Evolutionary conservation across 306 rosid species (phyloP), one percentile per base, ranked within the genome.

Genomic region (Pyrus betulifolia): DNA sequence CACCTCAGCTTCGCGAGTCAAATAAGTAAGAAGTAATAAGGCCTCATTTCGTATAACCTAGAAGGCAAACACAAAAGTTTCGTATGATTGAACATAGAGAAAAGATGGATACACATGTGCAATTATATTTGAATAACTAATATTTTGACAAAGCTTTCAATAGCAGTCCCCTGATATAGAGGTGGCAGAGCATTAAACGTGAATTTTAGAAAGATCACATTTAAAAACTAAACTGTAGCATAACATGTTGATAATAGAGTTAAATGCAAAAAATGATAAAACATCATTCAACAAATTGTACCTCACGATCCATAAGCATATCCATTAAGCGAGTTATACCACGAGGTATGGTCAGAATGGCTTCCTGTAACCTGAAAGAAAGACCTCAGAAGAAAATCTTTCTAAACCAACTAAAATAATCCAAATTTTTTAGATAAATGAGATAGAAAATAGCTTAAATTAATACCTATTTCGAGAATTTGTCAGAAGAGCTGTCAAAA

Each of bases 241-340:
- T 63, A 66, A 42, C 19, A 65, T 40, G 66, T 55, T 54, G 55
- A 67, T 58, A 66, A 71, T 19, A 27, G 25, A 55, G 45, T 38
- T 69, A 66, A 79, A 73, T 59, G 63, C n/a, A 42, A 44, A 30
- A 30, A 33, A 35, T 35, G 44, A 66, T 45, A 31, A 59, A 70
- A 9, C 28, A 30, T 74, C 21, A 77, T 38, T 28, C 74, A 72
- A 31, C 38, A 63, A 63, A 70, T 42, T 76, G 76, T 87, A 93
- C 98, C 98, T 93, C 98, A 19, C 97, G 97, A 81, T 91, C 98
- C 96, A 91, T 91, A 76, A 90, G 97, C 98, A 93, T 93, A 84
- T 93, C 98, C 98, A 93, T 93, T 45, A 91, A 81, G 78, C 93
- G 89, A 74, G 98, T 93, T 79, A 93, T 91, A 80, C 97, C 96